Base-by-base conservation (phyloP, 306 rosid genomes). In the Geum urbanum region DNA sequence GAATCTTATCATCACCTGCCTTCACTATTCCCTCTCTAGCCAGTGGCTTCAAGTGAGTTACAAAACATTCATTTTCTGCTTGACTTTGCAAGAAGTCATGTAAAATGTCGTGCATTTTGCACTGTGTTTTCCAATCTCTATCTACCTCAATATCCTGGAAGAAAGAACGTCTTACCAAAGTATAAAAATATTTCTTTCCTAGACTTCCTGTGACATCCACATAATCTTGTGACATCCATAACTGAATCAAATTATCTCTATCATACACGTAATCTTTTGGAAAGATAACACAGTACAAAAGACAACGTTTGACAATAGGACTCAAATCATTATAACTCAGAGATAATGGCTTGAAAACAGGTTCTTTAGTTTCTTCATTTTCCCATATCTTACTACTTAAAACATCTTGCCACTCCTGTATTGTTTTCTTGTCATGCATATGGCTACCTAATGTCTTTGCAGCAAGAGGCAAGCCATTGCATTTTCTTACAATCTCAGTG, bases 321-420 rank as follows among this genome's bases (percentile, higher is more conserved):
- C 6, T 0, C 53, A 64, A 44, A 3, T 45, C 53, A 45, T 44
- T 4, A 45, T 63, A 44, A 20, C 53, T 64, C 6, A 44, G 40
- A 2, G 18, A 13, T 12, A 64, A 22, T 2, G 69, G 39, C 13
- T 15, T 18, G 9, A 53, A 74, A 9, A 74, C 66, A 8, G 54
- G 15, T 24, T 65, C 13, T 4, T 24, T n/a, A 18, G 41, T 39
- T 32, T 63, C 40, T 2, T 22, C 0, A 16, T 22, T 40, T 11
- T 48, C 11, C 70, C 64, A 64, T 22, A 51, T n/a, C 20, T 73
- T 59, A 16, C 64, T 73, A 0, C n/a, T 20, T 63, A 73, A 63
- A 5, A 44, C 49, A 35, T 10, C 22, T 12, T 9, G 55, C 71
- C 77, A 64, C 7, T 49, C 41, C 16, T 24, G 19, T 0, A 0